These are phyloP conservation scores for Atkinsonella texensis DNA, from an alignment of 2,329 filamentous ascomycete genomes.

Conservation along the genomic window DNA sequence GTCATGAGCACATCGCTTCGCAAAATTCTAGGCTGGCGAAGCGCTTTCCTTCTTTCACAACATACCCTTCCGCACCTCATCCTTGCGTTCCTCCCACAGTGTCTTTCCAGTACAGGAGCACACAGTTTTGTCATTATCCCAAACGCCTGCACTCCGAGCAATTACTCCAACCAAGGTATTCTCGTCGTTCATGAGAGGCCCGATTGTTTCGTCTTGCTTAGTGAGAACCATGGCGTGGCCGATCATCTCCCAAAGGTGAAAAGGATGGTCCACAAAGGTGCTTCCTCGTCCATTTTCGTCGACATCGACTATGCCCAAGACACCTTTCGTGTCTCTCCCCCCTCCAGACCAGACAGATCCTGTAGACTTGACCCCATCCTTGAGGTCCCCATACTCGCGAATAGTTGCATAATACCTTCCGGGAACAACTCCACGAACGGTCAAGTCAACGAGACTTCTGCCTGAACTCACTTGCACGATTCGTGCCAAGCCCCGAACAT, in stretches of 20 bases:
- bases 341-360: slow-evolving; percentile 67
- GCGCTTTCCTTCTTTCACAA: slow-evolving; percentile 36
- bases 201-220: slow-evolving; percentile 39
- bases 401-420: slow-evolving; percentile 78
- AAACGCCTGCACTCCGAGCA: slow-evolving; percentile 90
- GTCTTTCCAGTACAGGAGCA: slow-evolving; percentile 98
- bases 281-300: slow-evolving; percentile 63
- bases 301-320: slow-evolving; percentile 66
- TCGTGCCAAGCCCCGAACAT: slow-evolving; percentile 75
- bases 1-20: not conserved
- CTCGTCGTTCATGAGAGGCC: slow-evolving; percentile 58
- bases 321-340: slow-evolving; percentile 31
- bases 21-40: not conserved
- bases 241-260: slow-evolving; percentile 94
- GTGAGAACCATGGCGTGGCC: slow-evolving; percentile 85
- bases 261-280: slow-evolving; percentile 67
- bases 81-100: slow-evolving; percentile 90
- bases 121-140: slow-evolving; percentile 98
- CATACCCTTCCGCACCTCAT: slow-evolving; percentile 86
- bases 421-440: slow-evolving; percentile 66
- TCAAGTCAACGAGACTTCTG: slow-evolving; percentile 77
- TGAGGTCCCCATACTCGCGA: slow-evolving; percentile 77
- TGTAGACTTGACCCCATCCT: slow-evolving; percentile 67
- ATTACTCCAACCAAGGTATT: slow-evolving; percentile 88
- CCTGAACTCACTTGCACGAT: slow-evolving; percentile 82